Conservation (phyloP, 2,329 filamentous ascomycete species). For the Aspergillus amoenus region DNA sequence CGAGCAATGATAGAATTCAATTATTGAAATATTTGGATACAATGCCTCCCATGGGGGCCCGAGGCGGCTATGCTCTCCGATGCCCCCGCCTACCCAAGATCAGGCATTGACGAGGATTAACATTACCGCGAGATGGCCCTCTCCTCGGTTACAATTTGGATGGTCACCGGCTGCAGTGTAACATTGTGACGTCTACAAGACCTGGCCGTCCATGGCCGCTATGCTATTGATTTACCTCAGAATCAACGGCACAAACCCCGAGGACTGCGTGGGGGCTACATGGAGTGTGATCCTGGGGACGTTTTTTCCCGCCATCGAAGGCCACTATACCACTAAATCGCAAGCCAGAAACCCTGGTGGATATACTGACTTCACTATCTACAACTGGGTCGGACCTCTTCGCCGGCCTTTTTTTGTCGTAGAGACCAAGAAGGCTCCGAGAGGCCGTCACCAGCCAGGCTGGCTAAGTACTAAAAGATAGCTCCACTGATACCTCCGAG, state of each 20-base stretch:
- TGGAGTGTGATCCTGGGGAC: not conserved
- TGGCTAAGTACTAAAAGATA: too few relatives aligned
- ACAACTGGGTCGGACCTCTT: not conserved
- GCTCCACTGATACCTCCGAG: too few relatives aligned
- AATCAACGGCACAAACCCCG: not conserved
- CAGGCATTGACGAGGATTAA: not conserved
- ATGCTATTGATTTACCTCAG: not conserved
- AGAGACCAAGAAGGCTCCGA: not conserved
- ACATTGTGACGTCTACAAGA: constrained; percentile 6
- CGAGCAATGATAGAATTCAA: constrained; percentile 2
- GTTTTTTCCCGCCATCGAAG: not conserved
- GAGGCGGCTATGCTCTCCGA: not conserved
- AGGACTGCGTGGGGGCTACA: not conserved
- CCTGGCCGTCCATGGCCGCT: not conserved
- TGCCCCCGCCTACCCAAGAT: not conserved
- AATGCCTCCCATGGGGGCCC: not conserved
- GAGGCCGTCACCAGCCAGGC: not conserved
- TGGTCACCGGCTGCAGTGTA: constrained; percentile 6
- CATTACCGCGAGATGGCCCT: not conserved
- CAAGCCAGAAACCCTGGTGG: not conserved
- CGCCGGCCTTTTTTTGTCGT: not conserved
- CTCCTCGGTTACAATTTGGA: constrained; percentile 1
- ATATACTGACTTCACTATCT: not conserved
- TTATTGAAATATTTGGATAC: not conserved
- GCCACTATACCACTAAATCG: not conserved